Conservation (phyloP, 2,329 filamentous ascomycete genomes). For the Amylocarpus encephaloides region DNA sequence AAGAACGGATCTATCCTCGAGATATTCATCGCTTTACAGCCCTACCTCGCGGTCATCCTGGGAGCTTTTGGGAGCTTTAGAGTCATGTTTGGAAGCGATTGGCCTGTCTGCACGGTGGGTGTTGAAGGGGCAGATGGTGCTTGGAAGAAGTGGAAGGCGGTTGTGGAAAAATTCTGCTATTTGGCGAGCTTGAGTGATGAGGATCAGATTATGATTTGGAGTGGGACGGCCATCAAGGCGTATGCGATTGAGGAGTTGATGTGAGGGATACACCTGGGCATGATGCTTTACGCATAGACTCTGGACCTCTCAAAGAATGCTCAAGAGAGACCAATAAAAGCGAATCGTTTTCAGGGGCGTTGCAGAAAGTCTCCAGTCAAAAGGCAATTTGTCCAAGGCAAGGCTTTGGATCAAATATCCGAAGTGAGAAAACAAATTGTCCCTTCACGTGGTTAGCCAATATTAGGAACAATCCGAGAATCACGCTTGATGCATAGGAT, state of each 20-base stretch:
- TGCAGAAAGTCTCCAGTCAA: too few species aligned
- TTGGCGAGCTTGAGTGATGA: constrained; percentile 54
- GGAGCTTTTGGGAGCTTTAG: constrained; percentile 63
- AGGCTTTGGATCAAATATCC: too few species aligned
- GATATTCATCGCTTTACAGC: constrained; percentile 57
- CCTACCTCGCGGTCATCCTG: constrained; percentile 68
- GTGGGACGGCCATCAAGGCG: constrained; percentile 62
- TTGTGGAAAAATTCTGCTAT: constrained; percentile 63
- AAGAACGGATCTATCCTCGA: constrained; percentile 43
- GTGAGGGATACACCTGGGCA: constrained; percentile 7
- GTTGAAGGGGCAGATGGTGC: constrained; percentile 37
- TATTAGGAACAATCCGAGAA: too few species aligned
- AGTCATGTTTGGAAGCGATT: constrained; percentile 89
- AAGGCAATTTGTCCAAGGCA: too few species aligned
- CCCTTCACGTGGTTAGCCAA: too few species aligned
- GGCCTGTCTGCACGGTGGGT: constrained; percentile 80
- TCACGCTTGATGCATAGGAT: too few species aligned
- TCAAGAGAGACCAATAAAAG: too few species aligned
- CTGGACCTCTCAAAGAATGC: neutral
- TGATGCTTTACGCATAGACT: neutral
- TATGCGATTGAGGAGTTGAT: constrained; percentile 47
- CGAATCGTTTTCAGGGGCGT: too few species aligned
- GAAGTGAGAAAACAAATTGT: too few species aligned
- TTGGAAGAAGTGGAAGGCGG: constrained; percentile 69
- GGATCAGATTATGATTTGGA: constrained; percentile 64